These are phyloP conservation scores for Wickerhamiella alocasiicola DNA, from an alignment of 805 yeast species.

Conservation along the genomic window DNA sequence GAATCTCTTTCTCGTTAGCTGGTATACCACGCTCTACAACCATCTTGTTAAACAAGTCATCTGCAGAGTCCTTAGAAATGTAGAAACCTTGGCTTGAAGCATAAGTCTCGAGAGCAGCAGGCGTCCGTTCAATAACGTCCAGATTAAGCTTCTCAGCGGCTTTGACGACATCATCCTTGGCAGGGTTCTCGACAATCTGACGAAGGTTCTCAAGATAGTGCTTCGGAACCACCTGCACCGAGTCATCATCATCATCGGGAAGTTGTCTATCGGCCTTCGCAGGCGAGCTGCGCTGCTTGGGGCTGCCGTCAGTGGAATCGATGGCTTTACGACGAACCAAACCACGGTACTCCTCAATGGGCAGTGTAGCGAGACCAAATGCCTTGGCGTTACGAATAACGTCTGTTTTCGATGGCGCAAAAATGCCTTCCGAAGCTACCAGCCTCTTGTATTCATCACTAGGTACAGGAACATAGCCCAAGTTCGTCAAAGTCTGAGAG, in stretches of 20 bases:
- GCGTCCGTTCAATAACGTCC: slow-evolving; percentile 5
- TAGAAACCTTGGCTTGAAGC: slow-evolving; percentile 26
- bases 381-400: slow-evolving; percentile 30
- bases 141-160: slow-evolving; percentile 23
- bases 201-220: slow-evolving; percentile 24
- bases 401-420: slow-evolving; percentile 27
- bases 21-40: slow-evolving; percentile 22
- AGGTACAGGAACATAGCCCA: slow-evolving; percentile 28
- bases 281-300: slow-evolving; percentile 5
- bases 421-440: slow-evolving; percentile 23
- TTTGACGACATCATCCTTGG: slow-evolving; percentile 20
- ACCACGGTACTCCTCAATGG: slow-evolving; percentile 33
- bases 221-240: slow-evolving; percentile 23
- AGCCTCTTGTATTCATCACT: slow-evolving; percentile 28
- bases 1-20: slow-evolving; percentile 35
- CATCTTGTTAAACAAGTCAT: slow-evolving; percentile 21
- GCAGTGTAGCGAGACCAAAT: slow-evolving; percentile 34
- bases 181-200: slow-evolving; percentile 25
- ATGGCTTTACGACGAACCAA: slow-evolving; percentile 1
- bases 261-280: background rate
- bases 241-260: slow-evolving; percentile 10
- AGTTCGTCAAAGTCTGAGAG: slow-evolving; percentile 23
- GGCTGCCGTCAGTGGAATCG: background rate
- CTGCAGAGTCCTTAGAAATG: slow-evolving; percentile 25
- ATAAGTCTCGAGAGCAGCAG: slow-evolving; percentile 7